Conservation (phyloP, 2,329 filamentous ascomycete species). For the Aspergillus thermomutatus region DNA sequence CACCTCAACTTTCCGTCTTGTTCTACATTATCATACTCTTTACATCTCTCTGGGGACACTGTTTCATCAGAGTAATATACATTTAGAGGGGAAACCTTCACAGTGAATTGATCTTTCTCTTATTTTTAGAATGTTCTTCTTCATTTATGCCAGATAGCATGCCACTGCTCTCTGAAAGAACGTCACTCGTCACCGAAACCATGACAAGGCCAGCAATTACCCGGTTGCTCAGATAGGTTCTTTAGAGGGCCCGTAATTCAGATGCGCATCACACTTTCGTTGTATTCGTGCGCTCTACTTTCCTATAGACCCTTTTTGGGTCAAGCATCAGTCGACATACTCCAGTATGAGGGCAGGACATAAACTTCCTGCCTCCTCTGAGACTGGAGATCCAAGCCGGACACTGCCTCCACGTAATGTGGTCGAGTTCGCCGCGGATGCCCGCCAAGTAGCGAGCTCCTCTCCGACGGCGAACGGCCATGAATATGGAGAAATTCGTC, state of each 20-base stretch:
- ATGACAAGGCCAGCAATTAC: neutral
- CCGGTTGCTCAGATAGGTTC: neutral
- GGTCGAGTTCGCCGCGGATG: neutral
- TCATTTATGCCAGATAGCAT: neutral
- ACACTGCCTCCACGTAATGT: conserved; percentile 1
- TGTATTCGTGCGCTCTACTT: neutral
- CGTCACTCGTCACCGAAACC: neutral
- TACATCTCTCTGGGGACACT: neutral
- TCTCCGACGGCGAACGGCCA: neutral
- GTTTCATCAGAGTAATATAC: neutral
- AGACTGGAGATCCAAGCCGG: conserved; percentile 3
- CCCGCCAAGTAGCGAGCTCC: neutral
- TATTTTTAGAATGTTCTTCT: neutral
- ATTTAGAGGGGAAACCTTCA: neutral
- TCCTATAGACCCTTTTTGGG: neutral
- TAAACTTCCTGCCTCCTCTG: conserved; percentile 20
- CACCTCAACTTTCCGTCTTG: neutral
- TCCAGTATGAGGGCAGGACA: conserved; percentile 20
- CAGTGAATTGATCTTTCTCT: neutral
- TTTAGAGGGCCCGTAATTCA: neutral
- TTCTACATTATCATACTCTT: neutral
- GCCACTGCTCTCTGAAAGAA: neutral
- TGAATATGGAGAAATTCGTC: neutral
- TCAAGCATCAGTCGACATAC: neutral
- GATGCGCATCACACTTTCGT: neutral